Base-by-base conservation (phyloP, 805 yeast genomes). In the Hanseniaspora pseudoguilliermondii region DNA sequence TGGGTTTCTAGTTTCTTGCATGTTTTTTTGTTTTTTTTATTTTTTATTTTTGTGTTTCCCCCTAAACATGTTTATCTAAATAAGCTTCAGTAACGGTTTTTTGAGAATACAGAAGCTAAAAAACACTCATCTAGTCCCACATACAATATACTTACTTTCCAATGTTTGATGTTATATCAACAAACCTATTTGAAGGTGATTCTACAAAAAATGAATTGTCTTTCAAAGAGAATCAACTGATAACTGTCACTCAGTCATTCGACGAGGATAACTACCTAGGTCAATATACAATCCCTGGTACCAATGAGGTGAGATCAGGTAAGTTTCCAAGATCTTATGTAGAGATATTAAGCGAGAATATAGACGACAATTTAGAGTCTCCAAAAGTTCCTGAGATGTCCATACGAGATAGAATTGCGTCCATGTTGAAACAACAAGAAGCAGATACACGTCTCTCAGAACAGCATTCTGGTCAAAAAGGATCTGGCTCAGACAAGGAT, bases 241-340 rank as follows among this genome's bases (percentile, higher is more conserved):
- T 91, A 60, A 78, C 81, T 3, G 96, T 91, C 29, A 80, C 83
- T 5, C 80, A 79, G 40, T 74, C 86, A 54, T 96, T 88, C 61
- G 97, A 91, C 67, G 95, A 82, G 7, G 96, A 90, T 60, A 93
- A 97, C 97, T 84, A 79, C 65, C 73, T 77, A 41, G 98, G 98
- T 3, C 71, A 74, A 5, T 84, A 77, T 62, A 64, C 63, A 3
- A 77, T 71, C 58, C 39, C 57, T 1, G 47, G 38, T 2, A 43
- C 55, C 20, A 86, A 86, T 5, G 64, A 59, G 10, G 44, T 61
- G 27, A 69, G 71, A 47, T 69, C 77, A 21, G 98, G 98, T 8
- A 82, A 90, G 72, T 93, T 93, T 63, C 98, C 98, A 3, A 80
- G 78, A 65, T 81, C 80, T 64, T 91, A 87, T 71, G 97, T 91